Conservation (phyloP, 2,329 filamentous ascomycete genomes). For the Diaporthe longicolla region DNA sequence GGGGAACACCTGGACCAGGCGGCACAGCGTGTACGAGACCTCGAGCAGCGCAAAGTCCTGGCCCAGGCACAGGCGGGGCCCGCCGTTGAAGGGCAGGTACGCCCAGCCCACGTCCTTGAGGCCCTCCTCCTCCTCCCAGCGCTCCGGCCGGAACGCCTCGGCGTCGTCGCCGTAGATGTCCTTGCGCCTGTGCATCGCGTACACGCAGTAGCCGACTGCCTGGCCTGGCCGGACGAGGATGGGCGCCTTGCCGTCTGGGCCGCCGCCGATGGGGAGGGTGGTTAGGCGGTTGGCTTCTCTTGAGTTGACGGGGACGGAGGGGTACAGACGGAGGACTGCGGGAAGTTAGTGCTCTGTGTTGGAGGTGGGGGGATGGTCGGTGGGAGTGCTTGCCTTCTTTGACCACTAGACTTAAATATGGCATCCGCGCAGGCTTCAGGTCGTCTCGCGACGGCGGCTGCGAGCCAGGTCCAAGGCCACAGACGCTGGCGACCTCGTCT, state of each 20-base stretch:
- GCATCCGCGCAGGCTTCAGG: constrained; percentile 42
- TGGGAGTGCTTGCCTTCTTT: constrained; percentile 35
- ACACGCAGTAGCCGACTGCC: constrained; percentile 49
- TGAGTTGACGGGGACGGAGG: constrained; percentile 53
- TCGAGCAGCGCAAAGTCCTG: constrained; percentile 52
- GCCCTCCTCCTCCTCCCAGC: constrained; percentile 52
- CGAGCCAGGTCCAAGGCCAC: constrained; percentile 35
- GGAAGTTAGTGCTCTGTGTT: not conserved
- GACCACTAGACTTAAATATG: constrained; percentile 45
- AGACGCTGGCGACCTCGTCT: constrained; percentile 43
- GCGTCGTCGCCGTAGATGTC: constrained; percentile 55
- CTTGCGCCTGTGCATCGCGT: constrained; percentile 51
- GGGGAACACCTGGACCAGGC: constrained; percentile 43
- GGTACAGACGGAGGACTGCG: constrained; percentile 51
- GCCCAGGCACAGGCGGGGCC: constrained; percentile 54
- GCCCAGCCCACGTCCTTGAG: constrained; percentile 50
- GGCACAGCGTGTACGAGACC: constrained; percentile 43
- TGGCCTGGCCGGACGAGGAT: constrained; percentile 51
- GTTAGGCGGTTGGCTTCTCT: constrained; percentile 50
- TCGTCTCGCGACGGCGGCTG: constrained; percentile 43
- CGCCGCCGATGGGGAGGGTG: constrained; percentile 55
- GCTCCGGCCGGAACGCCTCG: constrained; percentile 53
- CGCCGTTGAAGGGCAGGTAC: constrained; percentile 55
- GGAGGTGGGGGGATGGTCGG: not conserved
- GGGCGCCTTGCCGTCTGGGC: constrained; percentile 50